Evolutionary conservation across 495 filamentous ascomycete genomes (phyloP).

Genomic region (Chaetomium fimeti): DNA sequence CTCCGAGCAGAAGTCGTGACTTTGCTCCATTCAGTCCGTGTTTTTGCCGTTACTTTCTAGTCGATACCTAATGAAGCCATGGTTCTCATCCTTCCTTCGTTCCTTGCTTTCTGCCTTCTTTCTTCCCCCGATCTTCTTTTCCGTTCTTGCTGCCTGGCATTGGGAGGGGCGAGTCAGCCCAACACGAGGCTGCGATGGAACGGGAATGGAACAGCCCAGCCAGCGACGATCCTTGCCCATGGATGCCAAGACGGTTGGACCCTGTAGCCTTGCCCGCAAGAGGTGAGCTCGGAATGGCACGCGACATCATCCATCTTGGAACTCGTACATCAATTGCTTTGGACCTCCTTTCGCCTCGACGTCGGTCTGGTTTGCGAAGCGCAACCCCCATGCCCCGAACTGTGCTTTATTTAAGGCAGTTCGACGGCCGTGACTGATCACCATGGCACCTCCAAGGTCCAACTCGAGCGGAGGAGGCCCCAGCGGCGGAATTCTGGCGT

Average conservation of each 20-base stretch:
- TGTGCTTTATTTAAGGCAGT: constrained; percentile 41
- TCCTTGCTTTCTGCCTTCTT: background rate
- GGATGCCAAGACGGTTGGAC: background rate
- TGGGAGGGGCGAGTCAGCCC: too few species aligned
- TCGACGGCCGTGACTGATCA: constrained; percentile 46
- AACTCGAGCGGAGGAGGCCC: constrained; percentile 2
- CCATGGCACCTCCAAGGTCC: constrained; percentile 40
- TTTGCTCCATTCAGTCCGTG: background rate
- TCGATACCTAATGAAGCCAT: constrained; percentile 12
- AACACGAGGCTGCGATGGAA: too few species aligned
- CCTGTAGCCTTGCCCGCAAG: constrained; percentile 10
- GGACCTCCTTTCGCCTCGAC: background rate
- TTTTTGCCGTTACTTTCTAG: background rate
- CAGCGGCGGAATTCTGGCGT: constrained; percentile 35
- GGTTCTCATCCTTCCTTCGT: background rate
- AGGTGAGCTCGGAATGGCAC: background rate
- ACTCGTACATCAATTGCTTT: background rate
- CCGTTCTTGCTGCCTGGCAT: background rate
- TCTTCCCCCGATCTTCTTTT: background rate
- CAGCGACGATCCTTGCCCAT: too few species aligned
- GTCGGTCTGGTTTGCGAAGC: background rate
- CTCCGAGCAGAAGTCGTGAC: background rate
- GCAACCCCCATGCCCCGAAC: constrained; percentile 28
- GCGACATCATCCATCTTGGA: background rate
- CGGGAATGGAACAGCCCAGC: too few species aligned